These are phyloP conservation scores for Emydomyces testavorans DNA, from an alignment of 2,329 filamentous ascomycete genomes.

Conservation along the genomic window DNA sequence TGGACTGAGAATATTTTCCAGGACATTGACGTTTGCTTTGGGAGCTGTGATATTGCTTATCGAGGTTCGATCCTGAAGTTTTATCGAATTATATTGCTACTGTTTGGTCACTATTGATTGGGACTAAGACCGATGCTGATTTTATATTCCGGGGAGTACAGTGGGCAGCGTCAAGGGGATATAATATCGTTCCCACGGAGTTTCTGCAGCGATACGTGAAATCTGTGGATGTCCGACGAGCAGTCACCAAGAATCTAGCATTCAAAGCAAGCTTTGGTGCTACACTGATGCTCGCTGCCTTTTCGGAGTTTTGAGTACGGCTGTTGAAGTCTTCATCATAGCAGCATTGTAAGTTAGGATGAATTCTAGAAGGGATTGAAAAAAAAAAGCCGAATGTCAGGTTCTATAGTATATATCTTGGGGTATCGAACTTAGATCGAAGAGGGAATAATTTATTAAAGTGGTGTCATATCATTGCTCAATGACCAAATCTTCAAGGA, in stretches of 20 bases:
- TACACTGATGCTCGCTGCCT: constrained; percentile 37
- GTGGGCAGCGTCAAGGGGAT: constrained; percentile 38
- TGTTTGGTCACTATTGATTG: too few relatives aligned
- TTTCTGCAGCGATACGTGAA: constrained; percentile 34
- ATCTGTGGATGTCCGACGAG: constrained; percentile 30
- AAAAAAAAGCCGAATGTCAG: background rate
- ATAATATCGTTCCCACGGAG: constrained; percentile 34
- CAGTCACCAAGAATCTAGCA: constrained; percentile 31
- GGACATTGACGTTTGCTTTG: constrained; percentile 33
- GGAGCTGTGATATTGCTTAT: constrained; percentile 35
- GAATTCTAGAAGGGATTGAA: background rate
- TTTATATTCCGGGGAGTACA: constrained; percentile 16
- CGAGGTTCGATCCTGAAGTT: constrained; percentile 31
- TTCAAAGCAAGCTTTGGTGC: constrained; percentile 39
- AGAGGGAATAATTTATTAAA: background rate
- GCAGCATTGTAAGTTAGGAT: background rate
- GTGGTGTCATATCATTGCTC: constrained; percentile 19
- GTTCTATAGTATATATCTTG: background rate
- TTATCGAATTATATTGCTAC: too few relatives aligned
- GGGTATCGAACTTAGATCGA: constrained; percentile 7
- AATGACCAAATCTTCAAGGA: constrained; percentile 61
- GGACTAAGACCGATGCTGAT: background rate
- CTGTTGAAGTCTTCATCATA: background rate
- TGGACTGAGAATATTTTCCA: constrained; percentile 36
- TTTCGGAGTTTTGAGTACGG: constrained; percentile 31